These are phyloP conservation scores for Melampsora americana DNA, from an alignment of 1,284 basidiomycete genomes.

Conservation along the genomic window DNA sequence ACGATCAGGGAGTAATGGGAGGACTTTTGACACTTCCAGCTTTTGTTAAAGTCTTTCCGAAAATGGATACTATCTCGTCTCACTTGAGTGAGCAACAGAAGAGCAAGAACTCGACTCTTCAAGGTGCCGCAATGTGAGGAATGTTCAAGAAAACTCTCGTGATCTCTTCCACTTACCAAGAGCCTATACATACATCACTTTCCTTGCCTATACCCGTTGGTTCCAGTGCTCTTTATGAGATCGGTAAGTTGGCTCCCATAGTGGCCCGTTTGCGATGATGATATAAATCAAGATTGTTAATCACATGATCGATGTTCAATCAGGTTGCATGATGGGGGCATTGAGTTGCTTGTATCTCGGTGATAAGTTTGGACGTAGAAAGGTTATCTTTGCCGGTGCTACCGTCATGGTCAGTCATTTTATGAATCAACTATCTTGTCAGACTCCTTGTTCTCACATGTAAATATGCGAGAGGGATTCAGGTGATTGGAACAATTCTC, in stretches of 20 bases:
- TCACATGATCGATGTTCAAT: not conserved
- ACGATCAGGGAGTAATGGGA: constrained; percentile 67
- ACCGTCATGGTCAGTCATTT: constrained; percentile 60
- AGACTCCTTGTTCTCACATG: no score
- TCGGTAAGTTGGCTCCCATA: constrained; percentile 7
- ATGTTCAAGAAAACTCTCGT: not conserved
- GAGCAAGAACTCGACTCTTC: constrained; percentile 33
- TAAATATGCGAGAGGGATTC: no score
- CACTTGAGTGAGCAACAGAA: constrained; percentile 22
- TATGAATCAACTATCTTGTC: no score
- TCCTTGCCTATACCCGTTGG: not conserved
- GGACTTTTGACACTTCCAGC: constrained; percentile 58
- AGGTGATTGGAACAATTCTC: constrained; percentile 61
- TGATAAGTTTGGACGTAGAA: constrained; percentile 60
- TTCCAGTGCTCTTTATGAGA: constrained; percentile 32
- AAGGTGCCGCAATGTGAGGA: constrained; percentile 37
- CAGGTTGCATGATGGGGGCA: constrained; percentile 39
- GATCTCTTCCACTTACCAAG: not conserved
- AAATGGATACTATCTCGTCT: constrained; percentile 40
- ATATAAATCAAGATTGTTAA: not conserved
- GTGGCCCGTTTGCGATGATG: not conserved
- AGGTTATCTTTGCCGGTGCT: constrained; percentile 61
- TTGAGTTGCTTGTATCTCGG: constrained; percentile 62
- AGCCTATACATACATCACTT: not conserved
- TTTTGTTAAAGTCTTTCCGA: constrained; percentile 30